Evolutionary conservation across 2,329 filamentous ascomycete species (phyloP).

Genomic region (Chaetoscypha palmicola): DNA sequence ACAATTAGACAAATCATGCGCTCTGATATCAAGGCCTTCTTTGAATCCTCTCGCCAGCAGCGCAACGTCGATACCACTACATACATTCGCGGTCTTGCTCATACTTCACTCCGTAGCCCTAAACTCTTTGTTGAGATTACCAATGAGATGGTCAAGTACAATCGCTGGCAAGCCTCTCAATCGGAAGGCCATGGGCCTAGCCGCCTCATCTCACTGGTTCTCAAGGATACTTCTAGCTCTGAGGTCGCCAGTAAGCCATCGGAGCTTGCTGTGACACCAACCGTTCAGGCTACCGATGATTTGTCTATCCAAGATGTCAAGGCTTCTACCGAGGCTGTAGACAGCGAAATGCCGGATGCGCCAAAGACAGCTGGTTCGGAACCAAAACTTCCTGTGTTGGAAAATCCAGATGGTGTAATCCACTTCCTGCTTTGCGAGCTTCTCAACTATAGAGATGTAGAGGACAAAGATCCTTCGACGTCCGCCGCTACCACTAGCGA

Average conservation of each 20-base stretch:
- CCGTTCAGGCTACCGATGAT: conserved; percentile 31
- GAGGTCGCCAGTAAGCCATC: conserved; percentile 13
- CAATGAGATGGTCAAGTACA: conserved; percentile 74
- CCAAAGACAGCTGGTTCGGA: conserved; percentile 56
- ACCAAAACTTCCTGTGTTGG: conserved; percentile 73
- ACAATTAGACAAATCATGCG: conserved; percentile 88
- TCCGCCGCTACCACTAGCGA: conserved; percentile 17
- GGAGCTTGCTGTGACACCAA: conserved; percentile 28
- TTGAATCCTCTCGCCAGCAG: conserved; percentile 48
- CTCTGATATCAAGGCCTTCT: conserved; percentile 74
- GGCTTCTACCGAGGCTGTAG: conserved; percentile 50
- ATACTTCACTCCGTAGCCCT: conserved; percentile 73
- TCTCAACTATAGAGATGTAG: conserved; percentile 84
- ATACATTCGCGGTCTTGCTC: conserved; percentile 71
- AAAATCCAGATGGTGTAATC: conserved; percentile 90
- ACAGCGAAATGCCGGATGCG: conserved; percentile 56
- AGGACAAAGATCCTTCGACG: conserved; percentile 63
- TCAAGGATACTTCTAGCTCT: conserved; percentile 22
- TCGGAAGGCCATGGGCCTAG: conserved; percentile 29
- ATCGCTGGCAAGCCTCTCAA: conserved; percentile 45
- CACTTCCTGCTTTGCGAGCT: conserved; percentile 92
- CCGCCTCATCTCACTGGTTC: conserved; percentile 38
- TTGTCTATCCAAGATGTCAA: conserved; percentile 44
- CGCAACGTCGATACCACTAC: conserved; percentile 61
- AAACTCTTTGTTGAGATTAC: conserved; percentile 81